These are phyloP conservation scores for Aspergillus nanangensis DNA, from an alignment of 495 filamentous ascomycete genomes.

Conservation along the genomic window DNA sequence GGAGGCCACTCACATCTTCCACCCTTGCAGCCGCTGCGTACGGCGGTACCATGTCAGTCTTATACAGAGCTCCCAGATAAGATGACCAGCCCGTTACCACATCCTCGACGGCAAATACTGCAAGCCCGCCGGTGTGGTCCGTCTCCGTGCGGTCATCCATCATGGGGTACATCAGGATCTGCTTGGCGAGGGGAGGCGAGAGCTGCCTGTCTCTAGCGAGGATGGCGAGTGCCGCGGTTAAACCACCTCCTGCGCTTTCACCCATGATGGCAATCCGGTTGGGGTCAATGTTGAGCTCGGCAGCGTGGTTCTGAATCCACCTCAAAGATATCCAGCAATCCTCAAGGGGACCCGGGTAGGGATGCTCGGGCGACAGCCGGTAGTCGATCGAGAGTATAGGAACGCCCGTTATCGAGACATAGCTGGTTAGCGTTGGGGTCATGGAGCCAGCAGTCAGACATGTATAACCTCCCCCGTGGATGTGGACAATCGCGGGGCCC, in stretches of 20 bases:
- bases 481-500: not conserved
- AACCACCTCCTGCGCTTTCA: conserved; percentile 1
- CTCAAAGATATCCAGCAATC: not conserved
- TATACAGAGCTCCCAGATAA: not conserved
- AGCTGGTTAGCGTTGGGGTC: not conserved
- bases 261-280: conserved; percentile 1
- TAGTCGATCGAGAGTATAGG: conserved; percentile 1
- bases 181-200: not conserved
- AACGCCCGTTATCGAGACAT: not conserved
- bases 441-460: not conserved
- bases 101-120: not conserved
- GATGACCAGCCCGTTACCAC: not conserved
- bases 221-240: not conserved
- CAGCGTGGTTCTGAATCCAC: not conserved
- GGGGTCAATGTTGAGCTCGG: not conserved
- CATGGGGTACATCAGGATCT: conserved; percentile 2
- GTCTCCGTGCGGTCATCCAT: not conserved
- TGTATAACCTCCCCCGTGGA: not conserved
- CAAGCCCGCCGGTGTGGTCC: not conserved
- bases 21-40: not conserved
- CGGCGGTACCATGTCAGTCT: not conserved
- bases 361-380: not conserved
- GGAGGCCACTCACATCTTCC: not conserved
- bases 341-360: not conserved
- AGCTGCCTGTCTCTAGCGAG: not conserved